Percentiles rank a stretch among this genome's conserved stretches.
phyloP scores from a whole-genome alignment of 805 yeast species.

The Ogataea ganodermae region DNA sequence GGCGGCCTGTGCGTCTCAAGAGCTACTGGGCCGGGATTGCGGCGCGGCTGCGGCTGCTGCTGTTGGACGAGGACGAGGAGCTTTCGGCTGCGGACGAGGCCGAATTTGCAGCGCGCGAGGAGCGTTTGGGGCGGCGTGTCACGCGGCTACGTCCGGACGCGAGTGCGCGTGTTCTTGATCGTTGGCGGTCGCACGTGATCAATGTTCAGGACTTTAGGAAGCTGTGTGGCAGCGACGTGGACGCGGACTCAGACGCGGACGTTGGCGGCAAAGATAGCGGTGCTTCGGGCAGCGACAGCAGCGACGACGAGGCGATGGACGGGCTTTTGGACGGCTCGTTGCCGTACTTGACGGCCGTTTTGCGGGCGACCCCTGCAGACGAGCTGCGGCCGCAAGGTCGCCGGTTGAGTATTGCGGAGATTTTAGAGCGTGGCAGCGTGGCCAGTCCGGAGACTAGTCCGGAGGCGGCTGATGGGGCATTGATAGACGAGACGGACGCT shows the following conservation, averaged over 20 bases:
- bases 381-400: slow-evolving; percentile 2
- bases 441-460: neutral
- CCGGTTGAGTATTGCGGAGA: neutral
- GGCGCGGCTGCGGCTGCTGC: slow-evolving; percentile 15
- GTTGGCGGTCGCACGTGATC: slow-evolving; percentile 8
- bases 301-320: slow-evolving; percentile 14
- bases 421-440: neutral
- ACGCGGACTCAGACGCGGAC: neutral
- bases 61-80: slow-evolving; percentile 10
- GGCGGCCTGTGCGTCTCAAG: slow-evolving; percentile 14
- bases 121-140: neutral
- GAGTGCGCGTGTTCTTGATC: neutral
- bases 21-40: slow-evolving; percentile 25
- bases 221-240: slow-evolving; percentile 1
- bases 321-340: slow-evolving; percentile 17
- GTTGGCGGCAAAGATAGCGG: neutral
- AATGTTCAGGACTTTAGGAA: slow-evolving; percentile 9
- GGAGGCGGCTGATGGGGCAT: slow-evolving; percentile 4
- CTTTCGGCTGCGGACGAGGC: slow-evolving; percentile 1
- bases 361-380: slow-evolving; percentile 15
- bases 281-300: no score
- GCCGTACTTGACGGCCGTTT: slow-evolving; percentile 16
- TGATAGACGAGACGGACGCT: slow-evolving; percentile 3
- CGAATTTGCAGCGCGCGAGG: neutral
- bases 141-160: slow-evolving; percentile 3